Base-by-base conservation (phyloP, 768 basidiomycete species). In the Leucosporidium scottii region DNA sequence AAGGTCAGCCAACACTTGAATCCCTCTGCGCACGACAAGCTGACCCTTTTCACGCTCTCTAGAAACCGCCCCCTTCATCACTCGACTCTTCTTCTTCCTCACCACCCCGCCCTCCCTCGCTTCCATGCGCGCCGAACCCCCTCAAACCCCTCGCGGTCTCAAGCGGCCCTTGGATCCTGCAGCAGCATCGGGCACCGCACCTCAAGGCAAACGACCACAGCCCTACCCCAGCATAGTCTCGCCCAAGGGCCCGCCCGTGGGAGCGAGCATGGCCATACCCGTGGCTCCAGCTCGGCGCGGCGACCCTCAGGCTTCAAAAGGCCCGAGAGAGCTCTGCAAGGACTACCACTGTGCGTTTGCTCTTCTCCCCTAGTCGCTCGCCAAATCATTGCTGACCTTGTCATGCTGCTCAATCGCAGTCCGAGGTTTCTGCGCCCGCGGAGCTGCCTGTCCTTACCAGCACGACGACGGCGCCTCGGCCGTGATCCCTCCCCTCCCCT, bases 371-470 rank as follows among this genome's bases (percentile, higher is more conserved):
- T 56, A 23, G 10, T 31, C 21, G 28, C 4, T 10, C 6, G 17
- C 18, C 31, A 17, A 27, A 15, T 20, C 13, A 17, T n/a, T n/a
- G 69, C 61, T 64, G n/a, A 67, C 48, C 34, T 25, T 56, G n/a
- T n/a, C n/a, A 10, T 15, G 8, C 39, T 15, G 8, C 31, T 64
- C 55, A 68, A 13, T 59, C 55, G 12, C 72, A 97, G 93, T 93
- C 76, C 86, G 86, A 66, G 93, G 93, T 1, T 96, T 87, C 79
- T 98, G 93, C 74, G 85, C 89, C 50, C 85, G 92, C 39, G 93
- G 93, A 57, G 86, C 84, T 25, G 83, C 84, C 68, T 98, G 93
- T 82, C 92, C 91, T 76, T 97, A 85, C 79, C 91, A 89, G 68
- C 93, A 98, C 74, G 91, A 90, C 48, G 90, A 91, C 8, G 2